Evolutionary conservation across 2,329 filamentous ascomycete genomes (phyloP).

Genomic region (Phaeomoniella chlamydospora): DNA sequence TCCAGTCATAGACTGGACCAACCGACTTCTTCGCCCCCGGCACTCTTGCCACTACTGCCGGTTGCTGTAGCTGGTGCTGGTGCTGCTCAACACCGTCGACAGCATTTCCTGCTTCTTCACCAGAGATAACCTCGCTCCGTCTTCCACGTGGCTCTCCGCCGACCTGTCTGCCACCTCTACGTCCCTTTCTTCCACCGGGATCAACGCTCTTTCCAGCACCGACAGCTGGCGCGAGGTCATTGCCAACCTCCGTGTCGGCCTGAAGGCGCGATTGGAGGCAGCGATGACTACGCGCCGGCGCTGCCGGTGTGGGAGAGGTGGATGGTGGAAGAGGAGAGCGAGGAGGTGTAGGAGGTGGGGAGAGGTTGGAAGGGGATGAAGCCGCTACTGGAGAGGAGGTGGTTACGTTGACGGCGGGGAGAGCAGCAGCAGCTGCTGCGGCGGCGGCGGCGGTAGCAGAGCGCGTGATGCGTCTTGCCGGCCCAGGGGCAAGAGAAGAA

Average conservation of each 20-base stretch:
- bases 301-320: constrained; percentile 1
- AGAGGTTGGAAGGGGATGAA: constrained; percentile 2
- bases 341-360: constrained; percentile 6
- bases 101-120: too few relatives aligned
- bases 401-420: constrained; percentile 35
- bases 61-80: constrained; percentile 4
- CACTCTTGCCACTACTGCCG: constrained; percentile 42
- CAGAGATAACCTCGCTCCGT: too few relatives aligned
- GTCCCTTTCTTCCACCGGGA: too few relatives aligned
- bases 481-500: background rate
- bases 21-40: constrained; percentile 38
- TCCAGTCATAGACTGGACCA: constrained; percentile 43
- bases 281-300: too few relatives aligned
- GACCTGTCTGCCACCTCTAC: too few relatives aligned
- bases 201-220: too few relatives aligned
- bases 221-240: too few relatives aligned
- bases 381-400: constrained; percentile 7
- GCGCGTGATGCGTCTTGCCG: background rate
- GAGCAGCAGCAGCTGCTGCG: constrained; percentile 7
- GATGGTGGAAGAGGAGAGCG: constrained; percentile 2
- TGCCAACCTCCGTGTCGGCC: too few relatives aligned
- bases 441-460: background rate
- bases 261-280: too few relatives aligned
- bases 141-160: too few relatives aligned
- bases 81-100: too few relatives aligned